phyloP scores from a whole-genome alignment of 2,329 filamentous ascomycete species.

The Zymoseptoria pseudotritici region DNA sequence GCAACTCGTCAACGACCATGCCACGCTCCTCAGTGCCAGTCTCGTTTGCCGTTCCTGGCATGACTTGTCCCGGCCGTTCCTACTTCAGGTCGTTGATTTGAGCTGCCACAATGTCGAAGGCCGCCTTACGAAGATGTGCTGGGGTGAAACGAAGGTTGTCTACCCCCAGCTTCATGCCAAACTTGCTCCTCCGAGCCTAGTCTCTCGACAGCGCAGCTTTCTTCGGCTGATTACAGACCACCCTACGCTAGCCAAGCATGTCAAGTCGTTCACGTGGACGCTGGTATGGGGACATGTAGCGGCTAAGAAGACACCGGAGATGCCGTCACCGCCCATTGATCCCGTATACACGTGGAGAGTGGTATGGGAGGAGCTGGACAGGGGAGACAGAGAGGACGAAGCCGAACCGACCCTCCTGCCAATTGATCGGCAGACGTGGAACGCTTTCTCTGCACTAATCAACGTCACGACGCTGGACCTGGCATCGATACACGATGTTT shows the following conservation, averaged over 20 bases:
- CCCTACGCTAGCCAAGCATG: conserved; percentile 5
- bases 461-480: conserved; percentile 9
- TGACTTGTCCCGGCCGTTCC: conserved; percentile 1
- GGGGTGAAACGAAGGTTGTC: background rate
- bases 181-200: conserved; percentile 3
- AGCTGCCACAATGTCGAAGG: conserved; percentile 9
- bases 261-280: conserved; percentile 9
- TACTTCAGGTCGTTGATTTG: conserved; percentile 6
- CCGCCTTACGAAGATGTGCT: background rate
- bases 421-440: conserved; percentile 7
- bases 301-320: background rate
- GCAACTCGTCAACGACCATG: conserved; percentile 3
- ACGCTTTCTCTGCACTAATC: conserved; percentile 2
- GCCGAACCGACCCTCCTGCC: background rate
- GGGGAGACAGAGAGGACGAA: background rate
- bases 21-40: conserved; percentile 2
- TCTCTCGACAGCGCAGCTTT: conserved; percentile 8
- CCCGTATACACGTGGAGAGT: too few species aligned
- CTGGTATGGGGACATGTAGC: conserved; percentile 3
- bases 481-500: conserved; percentile 4
- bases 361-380: background rate
- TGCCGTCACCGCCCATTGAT: conserved; percentile 1
- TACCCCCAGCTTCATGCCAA: conserved; percentile 3
- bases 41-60: conserved; percentile 6
- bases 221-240: conserved; percentile 3